Percentiles rank a stretch among this genome's conserved stretches.
These are phyloP conservation scores for Parathielavia appendiculata DNA, from an alignment of 495 filamentous ascomycete genomes.

Conservation along the genomic window DNA sequence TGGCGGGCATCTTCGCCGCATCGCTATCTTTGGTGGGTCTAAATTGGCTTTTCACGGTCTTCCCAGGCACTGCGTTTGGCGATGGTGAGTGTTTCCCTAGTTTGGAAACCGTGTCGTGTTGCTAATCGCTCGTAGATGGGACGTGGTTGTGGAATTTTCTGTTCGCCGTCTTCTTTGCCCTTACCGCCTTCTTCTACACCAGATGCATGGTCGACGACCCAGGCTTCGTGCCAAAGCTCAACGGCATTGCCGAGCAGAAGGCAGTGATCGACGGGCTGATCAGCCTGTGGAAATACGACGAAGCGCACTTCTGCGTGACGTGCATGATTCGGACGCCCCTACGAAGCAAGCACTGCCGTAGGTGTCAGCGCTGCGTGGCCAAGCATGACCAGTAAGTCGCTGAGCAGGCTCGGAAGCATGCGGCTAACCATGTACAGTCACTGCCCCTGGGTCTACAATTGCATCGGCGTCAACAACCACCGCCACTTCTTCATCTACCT, in stretches of 20 bases:
- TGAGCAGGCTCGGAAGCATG: background rate
- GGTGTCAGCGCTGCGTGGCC: constrained; percentile 85
- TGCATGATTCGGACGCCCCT: constrained; percentile 92
- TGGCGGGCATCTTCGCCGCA: constrained; percentile 88
- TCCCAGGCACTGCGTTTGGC: constrained; percentile 55
- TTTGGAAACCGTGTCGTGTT: background rate
- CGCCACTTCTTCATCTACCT: constrained; percentile 93
- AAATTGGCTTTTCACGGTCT: constrained; percentile 65
- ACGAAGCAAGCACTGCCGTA: constrained; percentile 89
- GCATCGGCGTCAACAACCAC: constrained; percentile 88
- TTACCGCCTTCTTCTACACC: constrained; percentile 81
- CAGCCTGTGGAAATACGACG: constrained; percentile 81
- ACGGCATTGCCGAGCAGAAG: constrained; percentile 81
- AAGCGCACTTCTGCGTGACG: constrained; percentile 83
- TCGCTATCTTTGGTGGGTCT: constrained; percentile 78
- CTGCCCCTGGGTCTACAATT: constrained; percentile 97
- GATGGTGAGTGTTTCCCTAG: constrained; percentile 22
- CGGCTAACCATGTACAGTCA: constrained; percentile 62
- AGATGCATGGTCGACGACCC: constrained; percentile 82
- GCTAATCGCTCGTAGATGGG: constrained; percentile 11
- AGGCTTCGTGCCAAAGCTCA: constrained; percentile 89
- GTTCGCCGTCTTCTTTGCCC: constrained; percentile 58
- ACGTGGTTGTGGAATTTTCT: constrained; percentile 71
- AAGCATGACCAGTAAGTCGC: constrained; percentile 88
- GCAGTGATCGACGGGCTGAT: constrained; percentile 80